phyloP scores from a whole-genome alignment of 148 eudicot species.

The Chenopodium berlandieri region DNA sequence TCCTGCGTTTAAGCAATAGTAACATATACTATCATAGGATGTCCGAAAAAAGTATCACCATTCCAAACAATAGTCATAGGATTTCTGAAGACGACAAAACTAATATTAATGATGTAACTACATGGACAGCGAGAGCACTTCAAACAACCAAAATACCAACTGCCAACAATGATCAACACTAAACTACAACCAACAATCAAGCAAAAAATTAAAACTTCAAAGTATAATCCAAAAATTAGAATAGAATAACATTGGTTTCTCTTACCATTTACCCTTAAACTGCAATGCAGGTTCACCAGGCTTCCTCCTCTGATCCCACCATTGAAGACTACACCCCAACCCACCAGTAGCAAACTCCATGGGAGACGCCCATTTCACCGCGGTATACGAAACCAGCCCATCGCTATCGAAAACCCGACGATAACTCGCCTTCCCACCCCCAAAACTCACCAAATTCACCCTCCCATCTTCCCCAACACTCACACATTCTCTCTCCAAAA shows the following conservation, averaged over 20 bases:
- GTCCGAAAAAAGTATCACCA: neutral
- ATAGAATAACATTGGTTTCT: neutral
- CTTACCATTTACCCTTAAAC: conserved; percentile 69
- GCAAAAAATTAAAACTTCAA: neutral
- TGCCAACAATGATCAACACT: neutral
- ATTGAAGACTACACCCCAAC: conserved; percentile 71
- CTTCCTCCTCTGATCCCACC: conserved; percentile 91
- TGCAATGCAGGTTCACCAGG: conserved; percentile 63
- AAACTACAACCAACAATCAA: neutral
- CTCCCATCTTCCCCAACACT: conserved; percentile 92
- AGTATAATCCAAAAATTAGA: neutral
- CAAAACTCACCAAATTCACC: conserved; percentile 59
- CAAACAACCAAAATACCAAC: neutral
- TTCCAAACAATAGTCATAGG: neutral
- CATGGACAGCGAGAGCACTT: neutral
- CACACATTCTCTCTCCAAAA: conserved; percentile 61
- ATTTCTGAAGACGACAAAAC: neutral
- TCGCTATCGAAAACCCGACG: conserved; percentile 56
- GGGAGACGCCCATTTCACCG: conserved; percentile 79
- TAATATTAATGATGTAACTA: neutral
- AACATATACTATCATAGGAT: neutral
- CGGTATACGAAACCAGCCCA: conserved; percentile 62
- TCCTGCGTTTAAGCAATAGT: no score
- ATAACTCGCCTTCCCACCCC: conserved; percentile 25
- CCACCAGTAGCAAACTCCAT: conserved; percentile 83